Evolutionary conservation across 352 stramenopile species (phyloP), one percentile per base, ranked within the genome.

Genomic region (Nothophytophthora sp.): DNA sequence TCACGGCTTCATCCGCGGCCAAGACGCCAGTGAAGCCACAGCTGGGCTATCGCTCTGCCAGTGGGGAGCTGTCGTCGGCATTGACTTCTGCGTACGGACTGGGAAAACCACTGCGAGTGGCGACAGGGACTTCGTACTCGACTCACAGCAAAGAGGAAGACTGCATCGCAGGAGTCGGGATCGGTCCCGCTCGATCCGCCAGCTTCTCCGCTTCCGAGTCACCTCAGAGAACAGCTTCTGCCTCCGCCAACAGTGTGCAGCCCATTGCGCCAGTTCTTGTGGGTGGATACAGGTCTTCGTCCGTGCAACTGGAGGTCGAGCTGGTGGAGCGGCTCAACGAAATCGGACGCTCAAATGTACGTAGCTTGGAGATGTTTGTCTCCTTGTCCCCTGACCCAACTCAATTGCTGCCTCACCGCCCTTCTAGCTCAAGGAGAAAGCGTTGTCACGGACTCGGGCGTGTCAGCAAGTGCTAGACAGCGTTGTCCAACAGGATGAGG

Each of bases 331-430:
- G 74, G 0, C 51, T 91, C 19, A 80, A 86, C 41, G 77, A 86
- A 30, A 84, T 91, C 38, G 77, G 86, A 11, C 63, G 73, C 10
- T 84, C 71, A 37, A 85, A 84, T 35, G 79, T 87, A 47, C 15
- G 56, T 38, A 33, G 30, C 19, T 18, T 40, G 0, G 19, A 33
- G 5, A 23, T 15, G 34, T 29, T 36, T 28, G 10, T 34, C 10
- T 15, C 30, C 11, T 41, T 32, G 3, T 41, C 9, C n/a, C n/a
- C n/a, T n/a, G n/a, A n/a, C n/a, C n/a, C n/a, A n/a, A n/a, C n/a
- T n/a, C 58, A 12, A 29, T 37, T 52, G 34, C 18, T 43, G 35
- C 33, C 10, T 30, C 19, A 41, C 23, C 24, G 23, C 29, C 34
- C 20, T 28, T 48, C 27, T 38, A 88, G 77, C 38, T 86, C n/a